Evolutionary conservation across 805 yeast species (phyloP).

Genomic region (Helenozyma baotianmanensis): DNA sequence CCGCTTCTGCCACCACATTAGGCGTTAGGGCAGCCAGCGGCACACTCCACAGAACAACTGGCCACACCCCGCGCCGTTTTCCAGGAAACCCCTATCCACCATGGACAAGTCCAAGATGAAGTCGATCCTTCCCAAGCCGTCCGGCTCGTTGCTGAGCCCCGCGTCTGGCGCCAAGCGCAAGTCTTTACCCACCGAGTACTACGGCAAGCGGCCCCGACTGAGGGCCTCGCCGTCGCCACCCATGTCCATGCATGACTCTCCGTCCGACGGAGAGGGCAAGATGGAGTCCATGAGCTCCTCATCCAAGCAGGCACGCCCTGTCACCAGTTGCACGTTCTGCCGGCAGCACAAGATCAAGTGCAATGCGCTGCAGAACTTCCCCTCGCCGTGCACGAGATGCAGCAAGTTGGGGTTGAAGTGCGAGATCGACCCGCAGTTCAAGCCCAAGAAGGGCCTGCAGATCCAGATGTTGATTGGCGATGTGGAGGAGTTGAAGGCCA

Average conservation of each 20-base stretch:
- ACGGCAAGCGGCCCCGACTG: conserved; percentile 10
- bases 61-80: not conserved
- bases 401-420: conserved; percentile 74
- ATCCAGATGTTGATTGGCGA: conserved; percentile 80
- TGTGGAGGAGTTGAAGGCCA: conserved; percentile 71
- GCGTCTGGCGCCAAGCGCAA: conserved; percentile 15
- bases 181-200: conserved; percentile 7
- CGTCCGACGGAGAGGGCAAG: conserved; percentile 1
- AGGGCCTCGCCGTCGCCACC: conserved; percentile 5
- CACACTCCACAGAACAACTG: no score
- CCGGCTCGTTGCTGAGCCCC: conserved; percentile 16
- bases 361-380: conserved; percentile 80
- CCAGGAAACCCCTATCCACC: not conserved
- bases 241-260: conserved; percentile 2
- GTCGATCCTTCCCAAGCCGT: conserved; percentile 40
- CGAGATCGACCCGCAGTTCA: conserved; percentile 85
- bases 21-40: no score
- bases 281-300: conserved; percentile 2
- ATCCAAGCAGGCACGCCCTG: conserved; percentile 55
- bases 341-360: conserved; percentile 93
- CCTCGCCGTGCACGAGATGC: conserved; percentile 80
- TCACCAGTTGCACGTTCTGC: conserved; percentile 90
- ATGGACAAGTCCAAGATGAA: conserved; percentile 40
- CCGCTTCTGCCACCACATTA: no score
- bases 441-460: conserved; percentile 90